Evolutionary conservation across 2,329 filamentous ascomycete genomes (phyloP), one percentile per base, ranked within the genome.

Genomic region (Xylaria sp.): DNA sequence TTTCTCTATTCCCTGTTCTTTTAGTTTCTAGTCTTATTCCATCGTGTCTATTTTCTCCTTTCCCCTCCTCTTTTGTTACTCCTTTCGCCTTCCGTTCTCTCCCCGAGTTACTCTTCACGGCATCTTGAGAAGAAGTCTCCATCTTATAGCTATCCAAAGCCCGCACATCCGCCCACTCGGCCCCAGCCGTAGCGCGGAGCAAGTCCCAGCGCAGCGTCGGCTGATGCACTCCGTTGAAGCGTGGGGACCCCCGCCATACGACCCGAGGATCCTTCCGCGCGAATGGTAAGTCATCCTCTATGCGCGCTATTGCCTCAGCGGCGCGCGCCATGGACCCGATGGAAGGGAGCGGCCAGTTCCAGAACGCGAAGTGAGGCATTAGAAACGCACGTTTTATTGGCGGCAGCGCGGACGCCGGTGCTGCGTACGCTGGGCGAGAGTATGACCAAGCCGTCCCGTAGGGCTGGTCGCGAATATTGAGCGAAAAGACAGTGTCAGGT

Each of bases 381-480:
- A 68, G 33, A 9, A 68, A 68, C 1, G 66, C 62, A 0, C 66
- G 66, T 17, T 33, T 36, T 15, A 68, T 33, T 6, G 61, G 66
- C 9, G 66, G 66, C 40, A 59, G 48, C 1, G 65, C 56, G 11
- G 61, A 49, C 3, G 56, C 66, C 7, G 40, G 26, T 7, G 62
- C 57, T 11, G 61, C 48, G 42, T 46, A 65, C 10, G 66, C 66
- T 1, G 66, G 66, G 7, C 66, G 57, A 4, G 61, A 17, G 61
- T 68, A 68, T 6, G 61, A 65, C 54, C 48, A 61, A 4, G 66
- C 66, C 13, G 61, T 49, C 9, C 66, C 66, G 57, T 65, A 68
- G 49, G 66, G 66, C 58, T 68, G 66, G 61, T 68, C 66, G 20
- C 66, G 49, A 23, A 65, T 44, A 28, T 68, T 68, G 2, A 68